Conservation (phyloP, 768 basidiomycete genomes). For the Podaxis sp. region DNA sequence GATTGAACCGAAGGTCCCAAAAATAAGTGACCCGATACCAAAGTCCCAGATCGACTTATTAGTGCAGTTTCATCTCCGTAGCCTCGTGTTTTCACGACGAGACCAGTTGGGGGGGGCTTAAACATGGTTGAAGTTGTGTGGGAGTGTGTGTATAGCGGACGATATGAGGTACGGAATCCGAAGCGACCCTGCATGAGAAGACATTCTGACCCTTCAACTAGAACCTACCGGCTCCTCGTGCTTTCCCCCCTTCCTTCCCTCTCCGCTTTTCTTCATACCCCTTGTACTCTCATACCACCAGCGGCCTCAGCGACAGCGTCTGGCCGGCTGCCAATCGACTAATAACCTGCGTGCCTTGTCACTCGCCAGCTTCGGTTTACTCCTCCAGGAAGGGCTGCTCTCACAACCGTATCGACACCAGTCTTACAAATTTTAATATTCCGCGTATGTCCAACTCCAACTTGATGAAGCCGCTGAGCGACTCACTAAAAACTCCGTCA, state of each 20-base stretch:
- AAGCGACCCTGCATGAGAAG: slow-evolving; percentile 12
- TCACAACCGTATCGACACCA: neutral
- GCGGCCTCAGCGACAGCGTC: neutral
- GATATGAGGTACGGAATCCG: slow-evolving; percentile 5
- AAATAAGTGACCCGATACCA: neutral
- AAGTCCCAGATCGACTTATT: slow-evolving; percentile 6
- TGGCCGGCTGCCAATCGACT: neutral
- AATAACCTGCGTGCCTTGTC: neutral
- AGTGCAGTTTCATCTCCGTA: slow-evolving; percentile 6
- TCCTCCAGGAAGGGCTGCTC: neutral
- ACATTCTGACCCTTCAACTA: slow-evolving; percentile 16
- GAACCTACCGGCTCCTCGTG: slow-evolving; percentile 1
- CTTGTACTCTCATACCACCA: slow-evolving; percentile 3
- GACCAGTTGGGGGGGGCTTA: neutral
- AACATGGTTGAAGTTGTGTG: neutral
- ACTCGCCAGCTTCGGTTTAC: neutral
- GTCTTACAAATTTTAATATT: neutral
- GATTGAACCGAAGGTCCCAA: slow-evolving; percentile 1
- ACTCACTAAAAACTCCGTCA: neutral
- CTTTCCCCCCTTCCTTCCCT: neutral
- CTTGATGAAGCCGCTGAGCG: neutral
- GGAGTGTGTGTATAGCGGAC: neutral
- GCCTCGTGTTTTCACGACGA: slow-evolving; percentile 13
- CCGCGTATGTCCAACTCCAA: neutral
- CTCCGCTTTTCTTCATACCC: neutral